phyloP scores from a whole-genome alignment of 129 eudicot genomes.

The Saussurea involucrata region DNA sequence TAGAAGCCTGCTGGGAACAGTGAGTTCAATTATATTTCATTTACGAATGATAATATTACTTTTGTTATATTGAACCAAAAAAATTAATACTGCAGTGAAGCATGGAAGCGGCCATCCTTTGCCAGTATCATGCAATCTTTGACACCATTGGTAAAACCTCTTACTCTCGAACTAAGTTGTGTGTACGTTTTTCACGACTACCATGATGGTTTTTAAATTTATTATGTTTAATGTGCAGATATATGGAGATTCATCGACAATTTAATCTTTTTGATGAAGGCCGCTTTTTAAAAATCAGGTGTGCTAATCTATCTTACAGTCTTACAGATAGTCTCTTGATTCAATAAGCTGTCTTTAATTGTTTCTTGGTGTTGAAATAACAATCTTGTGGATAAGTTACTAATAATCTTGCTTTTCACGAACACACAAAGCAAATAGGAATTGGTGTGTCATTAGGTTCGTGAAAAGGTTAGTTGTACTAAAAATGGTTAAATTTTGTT shows the following conservation, averaged over 20 bases:
- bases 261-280: not conserved
- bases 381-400: not conserved
- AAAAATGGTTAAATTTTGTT: too few relatives aligned
- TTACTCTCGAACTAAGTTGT: constrained; percentile 37
- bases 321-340: not conserved
- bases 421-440: too few relatives aligned
- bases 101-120: constrained; percentile 88
- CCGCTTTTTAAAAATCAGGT: not conserved
- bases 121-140: constrained; percentile 66
- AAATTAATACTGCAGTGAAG: constrained; percentile 51
- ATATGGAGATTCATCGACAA: not conserved
- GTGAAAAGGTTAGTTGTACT: too few relatives aligned
- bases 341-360: not conserved
- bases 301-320: not conserved
- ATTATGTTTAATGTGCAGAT: constrained; percentile 26
- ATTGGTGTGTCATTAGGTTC: too few relatives aligned
- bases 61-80: not conserved
- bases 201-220: constrained; percentile 33
- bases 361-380: not conserved
- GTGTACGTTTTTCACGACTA: constrained; percentile 35
- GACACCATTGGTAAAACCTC: constrained; percentile 54
- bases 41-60: not conserved
- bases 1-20: constrained; percentile 95
- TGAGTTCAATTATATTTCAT: constrained; percentile 35
- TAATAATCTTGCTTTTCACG: too few relatives aligned